Evolutionary conservation across 2,329 filamentous ascomycete genomes (phyloP).

Genomic region (Trichocomaceae sp.): DNA sequence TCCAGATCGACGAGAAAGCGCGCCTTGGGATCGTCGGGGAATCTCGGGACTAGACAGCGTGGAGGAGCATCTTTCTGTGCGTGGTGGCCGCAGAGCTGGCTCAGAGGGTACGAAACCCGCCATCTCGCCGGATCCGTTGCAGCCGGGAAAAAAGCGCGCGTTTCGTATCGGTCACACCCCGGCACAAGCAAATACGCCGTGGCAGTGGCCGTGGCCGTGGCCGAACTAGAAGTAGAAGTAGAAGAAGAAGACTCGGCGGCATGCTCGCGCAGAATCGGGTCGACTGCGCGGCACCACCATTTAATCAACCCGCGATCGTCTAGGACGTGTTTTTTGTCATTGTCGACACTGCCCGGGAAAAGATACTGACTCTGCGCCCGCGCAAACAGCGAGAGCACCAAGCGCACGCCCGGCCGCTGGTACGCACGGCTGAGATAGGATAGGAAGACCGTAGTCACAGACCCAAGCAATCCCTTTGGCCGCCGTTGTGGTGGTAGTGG

Average conservation of each 20-base stretch:
- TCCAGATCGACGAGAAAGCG: conserved; percentile 85
- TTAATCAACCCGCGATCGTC: conserved; percentile 84
- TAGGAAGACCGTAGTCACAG: conserved; percentile 68
- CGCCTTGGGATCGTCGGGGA: conserved; percentile 92
- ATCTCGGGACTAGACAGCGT: conserved; percentile 78
- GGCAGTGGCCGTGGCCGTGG: conserved; percentile 60
- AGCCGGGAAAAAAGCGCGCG: conserved; percentile 66
- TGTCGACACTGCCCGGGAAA: conserved; percentile 85
- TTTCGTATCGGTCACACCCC: conserved; percentile 75
- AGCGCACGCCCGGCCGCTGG: conserved; percentile 57
- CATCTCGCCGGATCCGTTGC: conserved; percentile 37
- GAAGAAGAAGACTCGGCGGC: conserved; percentile 33
- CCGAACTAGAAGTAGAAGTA: conserved; percentile 23
- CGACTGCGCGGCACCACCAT: conserved; percentile 90
- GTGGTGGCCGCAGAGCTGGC: conserved; percentile 62
- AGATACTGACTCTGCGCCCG: conserved; percentile 89
- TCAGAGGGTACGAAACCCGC: conserved; percentile 61
- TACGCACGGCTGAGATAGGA: conserved; percentile 64
- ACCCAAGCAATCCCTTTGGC: conserved; percentile 54
- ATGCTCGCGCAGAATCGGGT: conserved; percentile 59
- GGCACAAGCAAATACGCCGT: conserved; percentile 82
- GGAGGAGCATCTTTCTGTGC: conserved; percentile 61
- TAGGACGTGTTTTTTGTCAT: conserved; percentile 78
- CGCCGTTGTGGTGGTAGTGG: too few species aligned
- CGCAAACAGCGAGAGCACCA: conserved; percentile 84